phyloP scores from a whole-genome alignment of 179 eudicot genomes.

The Gypsophila paniculata region DNA sequence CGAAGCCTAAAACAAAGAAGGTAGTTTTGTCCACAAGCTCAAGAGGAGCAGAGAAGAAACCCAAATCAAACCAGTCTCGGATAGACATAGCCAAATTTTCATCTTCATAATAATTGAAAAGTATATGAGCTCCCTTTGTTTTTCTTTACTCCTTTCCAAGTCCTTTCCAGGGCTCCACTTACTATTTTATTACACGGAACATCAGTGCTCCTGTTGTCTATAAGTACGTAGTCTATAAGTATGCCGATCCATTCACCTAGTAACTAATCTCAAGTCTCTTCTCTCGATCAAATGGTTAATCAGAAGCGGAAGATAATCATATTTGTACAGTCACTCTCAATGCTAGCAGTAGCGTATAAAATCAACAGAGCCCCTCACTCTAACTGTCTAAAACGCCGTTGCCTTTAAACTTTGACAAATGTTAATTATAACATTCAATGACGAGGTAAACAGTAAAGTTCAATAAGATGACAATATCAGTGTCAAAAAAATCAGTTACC shows the following conservation, averaged over 20 bases:
- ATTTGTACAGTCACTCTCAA: not conserved
- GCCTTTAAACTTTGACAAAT: not conserved
- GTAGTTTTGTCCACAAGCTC: not conserved
- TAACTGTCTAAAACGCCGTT: not conserved
- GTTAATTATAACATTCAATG: not conserved
- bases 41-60: not conserved
- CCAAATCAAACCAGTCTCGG: not conserved
- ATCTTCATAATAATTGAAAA: not conserved
- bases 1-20: not conserved
- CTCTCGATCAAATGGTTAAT: no score
- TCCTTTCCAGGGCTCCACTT: not conserved
- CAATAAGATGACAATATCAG: not conserved
- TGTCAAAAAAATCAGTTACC: not conserved
- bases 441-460: slow-evolving; percentile 8
- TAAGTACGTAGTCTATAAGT: not conserved
- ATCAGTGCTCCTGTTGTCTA: not conserved
- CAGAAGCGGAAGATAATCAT: not conserved
- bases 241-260: no score
- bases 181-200: not conserved
- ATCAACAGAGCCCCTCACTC: not conserved
- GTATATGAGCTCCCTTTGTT: not conserved
- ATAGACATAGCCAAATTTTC: not conserved
- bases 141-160: not conserved
- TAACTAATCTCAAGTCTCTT: no score
- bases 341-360: not conserved